A percentile compares a stretch with the other conserved stretches of the same genome.
phyloP scores from a whole-genome alignment of 2,329 filamentous ascomycete species.

The Sclerotinia trifoliorum region DNA sequence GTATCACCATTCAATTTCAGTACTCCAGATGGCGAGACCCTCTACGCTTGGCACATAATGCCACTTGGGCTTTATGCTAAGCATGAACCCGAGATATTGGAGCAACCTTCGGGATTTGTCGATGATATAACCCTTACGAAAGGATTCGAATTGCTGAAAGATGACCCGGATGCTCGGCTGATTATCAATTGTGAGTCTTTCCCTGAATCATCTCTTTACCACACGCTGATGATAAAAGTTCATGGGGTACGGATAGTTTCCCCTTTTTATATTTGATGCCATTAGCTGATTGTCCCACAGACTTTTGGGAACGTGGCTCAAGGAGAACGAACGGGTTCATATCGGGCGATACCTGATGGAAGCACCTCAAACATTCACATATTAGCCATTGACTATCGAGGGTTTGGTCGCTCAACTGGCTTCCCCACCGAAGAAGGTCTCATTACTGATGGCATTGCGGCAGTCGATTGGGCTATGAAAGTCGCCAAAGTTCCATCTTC shows the following conservation, averaged over 20 bases:
- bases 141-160: slow-evolving; percentile 60
- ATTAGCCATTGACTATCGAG: slow-evolving; percentile 87
- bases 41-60: slow-evolving; percentile 90
- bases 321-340: slow-evolving; percentile 70
- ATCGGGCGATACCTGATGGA: slow-evolving; percentile 72
- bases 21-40: slow-evolving; percentile 70
- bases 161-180: slow-evolving; percentile 62
- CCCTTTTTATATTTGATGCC: slow-evolving; percentile 24
- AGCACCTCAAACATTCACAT: slow-evolving; percentile 72
- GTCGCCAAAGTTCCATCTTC: slow-evolving; percentile 63
- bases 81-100: slow-evolving; percentile 62
- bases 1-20: slow-evolving; percentile 79
- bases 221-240: slow-evolving; percentile 45
- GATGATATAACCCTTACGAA: slow-evolving; percentile 55
- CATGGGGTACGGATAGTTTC: slow-evolving; percentile 55
- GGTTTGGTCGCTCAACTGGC: slow-evolving; percentile 81
- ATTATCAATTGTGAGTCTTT: slow-evolving; percentile 59
- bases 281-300: slow-evolving; percentile 42
- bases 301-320: slow-evolving; percentile 88
- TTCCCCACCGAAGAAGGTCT: slow-evolving; percentile 76
- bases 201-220: neutral
- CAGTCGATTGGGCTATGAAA: slow-evolving; percentile 70
- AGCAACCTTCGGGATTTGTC: slow-evolving; percentile 44
- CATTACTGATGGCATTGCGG: slow-evolving; percentile 72
- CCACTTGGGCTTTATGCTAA: slow-evolving; percentile 74